Percentiles rank a stretch among this genome's conserved stretches.
Conservation (phyloP, 2,329 filamentous ascomycete species). For the Aspergillus vadensis region DNA sequence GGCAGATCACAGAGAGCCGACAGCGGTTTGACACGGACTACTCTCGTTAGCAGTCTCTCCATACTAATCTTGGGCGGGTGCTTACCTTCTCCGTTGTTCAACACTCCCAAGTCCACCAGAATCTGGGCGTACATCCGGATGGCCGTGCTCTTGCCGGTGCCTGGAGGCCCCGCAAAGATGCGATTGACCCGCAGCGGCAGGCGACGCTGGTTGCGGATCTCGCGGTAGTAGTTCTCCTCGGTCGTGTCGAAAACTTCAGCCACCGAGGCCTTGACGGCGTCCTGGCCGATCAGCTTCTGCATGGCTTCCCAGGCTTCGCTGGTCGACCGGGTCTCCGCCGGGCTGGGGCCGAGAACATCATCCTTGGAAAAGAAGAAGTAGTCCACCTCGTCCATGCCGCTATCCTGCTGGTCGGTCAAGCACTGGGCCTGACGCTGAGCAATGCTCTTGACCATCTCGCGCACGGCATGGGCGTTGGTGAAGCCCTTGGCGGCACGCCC, state of each 20-base stretch:
- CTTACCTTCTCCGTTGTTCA: conserved; percentile 18
- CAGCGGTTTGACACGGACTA: conserved; percentile 9
- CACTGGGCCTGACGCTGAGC: conserved; percentile 21
- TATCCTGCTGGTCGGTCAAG: conserved; percentile 17
- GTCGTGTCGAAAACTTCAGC: conserved; percentile 18
- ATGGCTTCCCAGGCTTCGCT: conserved; percentile 21
- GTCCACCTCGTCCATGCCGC: conserved; percentile 21
- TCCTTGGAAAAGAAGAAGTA: conserved; percentile 25
- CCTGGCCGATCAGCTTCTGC: conserved; percentile 23
- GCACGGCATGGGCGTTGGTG: conserved; percentile 20
- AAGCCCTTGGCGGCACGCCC: conserved; percentile 19
- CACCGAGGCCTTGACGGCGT: conserved; percentile 19
- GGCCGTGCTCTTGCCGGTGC: conserved; percentile 26
- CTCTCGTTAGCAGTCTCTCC: not conserved
- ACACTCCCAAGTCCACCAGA: conserved; percentile 21
- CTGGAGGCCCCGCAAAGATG: conserved; percentile 23
- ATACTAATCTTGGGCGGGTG: not conserved
- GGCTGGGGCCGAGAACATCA: conserved; percentile 21
- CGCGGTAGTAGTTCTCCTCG: conserved; percentile 24
- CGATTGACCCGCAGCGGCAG: conserved; percentile 21
- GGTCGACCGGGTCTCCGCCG: conserved; percentile 12
- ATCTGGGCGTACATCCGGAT: conserved; percentile 23
- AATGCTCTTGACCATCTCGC: conserved; percentile 18
- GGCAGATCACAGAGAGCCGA: conserved; percentile 10
- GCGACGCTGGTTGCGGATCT: conserved; percentile 22